Base-by-base conservation (phyloP, 1,284 basidiomycete species). In the Fomitiporia mediterranea region DNA sequence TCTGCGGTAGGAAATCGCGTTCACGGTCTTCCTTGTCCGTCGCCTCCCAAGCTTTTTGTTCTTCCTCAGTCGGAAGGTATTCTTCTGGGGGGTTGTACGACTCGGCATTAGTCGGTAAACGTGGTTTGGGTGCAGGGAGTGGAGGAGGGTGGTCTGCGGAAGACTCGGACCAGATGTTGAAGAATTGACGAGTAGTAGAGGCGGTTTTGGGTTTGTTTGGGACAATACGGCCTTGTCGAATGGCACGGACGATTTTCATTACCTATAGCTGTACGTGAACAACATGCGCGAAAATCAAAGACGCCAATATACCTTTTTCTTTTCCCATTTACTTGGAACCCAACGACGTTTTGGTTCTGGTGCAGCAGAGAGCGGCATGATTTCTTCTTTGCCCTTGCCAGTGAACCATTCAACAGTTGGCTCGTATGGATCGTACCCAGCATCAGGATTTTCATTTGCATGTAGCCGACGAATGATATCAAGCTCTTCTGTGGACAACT, bases 211-310 rank as follows among this genome's bases (percentile, higher is more conserved):
- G 91, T 71, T 94, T 97, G 62, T 89, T 86, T 42, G 94, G 90
- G 4, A 94, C 68, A 63, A 99, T 99, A 34, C 93, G 86, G 38
- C 97, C 97, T 74, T 94, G 86, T 21, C 97, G 87, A 66, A 99
- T 99, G 13, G 96, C 96, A 53, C 95, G 93, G 60, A 99, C 96
- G 64, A 99, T 98, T 82, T 99, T 99, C 94, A 99, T 98, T 63
- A 99, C 84, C 92, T 95, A 61, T 28, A 38, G 23, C 6, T 19
- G n/a, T n/a, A 13, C 30, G n/a, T 13, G 44, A 25, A 25, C 4
- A 34, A 46, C 4, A 6, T 28, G 3, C 51, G 27, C 32, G 9
- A 5, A 38, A 23, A 17, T 35, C 8, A 21, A 46, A 40, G 49
- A 34, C 11, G 19, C 42, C 17, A 35, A n/a, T 2, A 57, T 71